Evolutionary conservation across 345 rosid species (phyloP).

Genomic region (Moricandia arvensis): DNA sequence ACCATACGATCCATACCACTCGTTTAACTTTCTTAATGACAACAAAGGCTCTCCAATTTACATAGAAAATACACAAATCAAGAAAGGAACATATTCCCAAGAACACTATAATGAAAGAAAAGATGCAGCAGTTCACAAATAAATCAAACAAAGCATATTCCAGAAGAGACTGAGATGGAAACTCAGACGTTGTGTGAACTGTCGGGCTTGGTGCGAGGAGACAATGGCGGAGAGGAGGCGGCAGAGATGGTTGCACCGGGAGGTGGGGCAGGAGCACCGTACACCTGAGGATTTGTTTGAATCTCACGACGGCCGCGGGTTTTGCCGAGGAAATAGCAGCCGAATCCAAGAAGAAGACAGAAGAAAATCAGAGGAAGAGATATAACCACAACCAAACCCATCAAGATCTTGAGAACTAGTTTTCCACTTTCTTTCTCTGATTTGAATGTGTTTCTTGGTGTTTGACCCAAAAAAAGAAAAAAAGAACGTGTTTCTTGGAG

Average conservation of each 20-base stretch:
- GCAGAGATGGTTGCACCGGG: constrained; percentile 14
- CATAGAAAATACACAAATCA: too few species aligned
- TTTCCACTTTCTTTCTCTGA: too few species aligned
- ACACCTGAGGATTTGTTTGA: constrained; percentile 65
- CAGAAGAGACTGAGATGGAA: neutral
- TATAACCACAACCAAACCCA: constrained; percentile 84
- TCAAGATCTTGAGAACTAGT: too few species aligned
- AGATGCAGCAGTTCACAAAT: neutral
- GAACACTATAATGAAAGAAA: too few species aligned
- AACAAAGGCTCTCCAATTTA: too few species aligned
- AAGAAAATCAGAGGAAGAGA: constrained; percentile 78
- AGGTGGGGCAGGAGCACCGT: constrained; percentile 39
- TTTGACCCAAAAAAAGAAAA: too few species aligned
- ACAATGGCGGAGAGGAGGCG: constrained; percentile 18
- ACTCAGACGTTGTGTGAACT: constrained; percentile 29
- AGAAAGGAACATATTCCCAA: too few species aligned
- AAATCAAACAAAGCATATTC: constrained; percentile 11
- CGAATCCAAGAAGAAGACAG: constrained; percentile 64
- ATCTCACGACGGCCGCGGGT: constrained; percentile 63
- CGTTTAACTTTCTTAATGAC: too few species aligned
- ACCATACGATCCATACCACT: too few species aligned
- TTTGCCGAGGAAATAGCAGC: constrained; percentile 72
- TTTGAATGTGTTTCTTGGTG: too few species aligned
- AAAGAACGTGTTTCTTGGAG: too few species aligned
- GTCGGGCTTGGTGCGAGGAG: constrained; percentile 37